Evolutionary conservation across 2,329 filamentous ascomycete genomes (phyloP).

Genomic region (Xylaria sp.): DNA sequence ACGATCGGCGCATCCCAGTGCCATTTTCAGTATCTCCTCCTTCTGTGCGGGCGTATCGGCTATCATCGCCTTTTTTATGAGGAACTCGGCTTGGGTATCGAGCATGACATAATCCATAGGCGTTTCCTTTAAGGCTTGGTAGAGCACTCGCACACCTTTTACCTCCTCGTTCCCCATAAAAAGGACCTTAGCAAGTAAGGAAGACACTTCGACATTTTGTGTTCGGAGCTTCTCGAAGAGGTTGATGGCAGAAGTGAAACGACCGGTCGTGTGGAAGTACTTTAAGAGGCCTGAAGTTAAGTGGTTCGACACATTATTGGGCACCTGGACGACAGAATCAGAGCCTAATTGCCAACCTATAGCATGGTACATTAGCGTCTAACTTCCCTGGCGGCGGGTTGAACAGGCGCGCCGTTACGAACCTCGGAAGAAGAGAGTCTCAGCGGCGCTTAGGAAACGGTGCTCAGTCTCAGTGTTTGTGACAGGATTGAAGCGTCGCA

Average conservation of each 20-base stretch:
- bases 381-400: not conserved
- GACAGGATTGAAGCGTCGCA: constrained; percentile 95
- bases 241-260: constrained; percentile 95
- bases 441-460: constrained; percentile 92
- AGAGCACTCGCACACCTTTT: constrained; percentile 87
- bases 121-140: constrained; percentile 87
- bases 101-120: constrained; percentile 99
- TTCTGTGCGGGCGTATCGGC: constrained; percentile 65
- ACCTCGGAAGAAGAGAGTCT: constrained; percentile 95
- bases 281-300: constrained; percentile 91
- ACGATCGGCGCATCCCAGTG: constrained; percentile 91
- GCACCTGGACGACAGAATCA: constrained; percentile 96
- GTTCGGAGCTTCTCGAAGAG: constrained; percentile 94
- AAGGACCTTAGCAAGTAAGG: constrained; percentile 87
- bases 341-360: constrained; percentile 94
- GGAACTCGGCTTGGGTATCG: constrained; percentile 92
- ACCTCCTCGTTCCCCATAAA: constrained; percentile 98
- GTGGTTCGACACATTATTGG: constrained; percentile 96
- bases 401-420: constrained; percentile 37
- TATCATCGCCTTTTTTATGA: constrained; percentile 80
- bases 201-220: constrained; percentile 93
- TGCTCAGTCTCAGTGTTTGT: constrained; percentile 99
- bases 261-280: constrained; percentile 95
- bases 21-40: constrained; percentile 80
- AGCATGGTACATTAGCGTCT: constrained; percentile 22